These are phyloP conservation scores for Pythium brassicae DNA, from an alignment of 352 stramenopile genomes.

Conservation along the genomic window DNA sequence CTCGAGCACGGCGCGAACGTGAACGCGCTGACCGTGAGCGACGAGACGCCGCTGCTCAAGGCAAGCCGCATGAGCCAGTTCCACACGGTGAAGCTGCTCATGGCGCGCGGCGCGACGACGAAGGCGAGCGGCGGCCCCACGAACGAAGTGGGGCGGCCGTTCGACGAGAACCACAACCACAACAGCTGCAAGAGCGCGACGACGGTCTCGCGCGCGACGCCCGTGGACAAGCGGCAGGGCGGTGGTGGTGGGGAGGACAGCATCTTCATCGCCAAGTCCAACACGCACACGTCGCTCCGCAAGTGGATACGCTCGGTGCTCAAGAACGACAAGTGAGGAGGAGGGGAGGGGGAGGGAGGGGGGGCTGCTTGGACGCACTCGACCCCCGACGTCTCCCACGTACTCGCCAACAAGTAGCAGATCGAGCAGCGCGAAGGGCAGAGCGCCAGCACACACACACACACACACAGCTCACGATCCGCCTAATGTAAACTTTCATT, in stretches of 20 bases:
- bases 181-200: constrained; percentile 21
- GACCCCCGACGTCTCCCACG: no score
- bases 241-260: constrained; percentile 30
- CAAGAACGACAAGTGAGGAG: constrained; percentile 26
- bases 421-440: no score
- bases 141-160: constrained; percentile 21
- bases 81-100: constrained; percentile 69
- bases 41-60: constrained; percentile 75
- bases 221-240: constrained; percentile 22
- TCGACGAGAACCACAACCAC: constrained; percentile 12
- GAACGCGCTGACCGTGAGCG: constrained; percentile 49
- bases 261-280: constrained; percentile 64
- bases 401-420: no score
- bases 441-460: no score
- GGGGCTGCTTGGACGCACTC: no score
- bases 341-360: not conserved
- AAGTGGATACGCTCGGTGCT: constrained; percentile 67
- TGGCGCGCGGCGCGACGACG: constrained; percentile 41
- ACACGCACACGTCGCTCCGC: constrained; percentile 66
- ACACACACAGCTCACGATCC: no score
- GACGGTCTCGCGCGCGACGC: constrained; percentile 17
- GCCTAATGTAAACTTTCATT: no score
- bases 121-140: constrained; percentile 16
- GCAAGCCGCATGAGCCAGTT: constrained; percentile 80
- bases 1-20: constrained; percentile 67